Evolutionary conservation across 495 filamentous ascomycete genomes (phyloP).

Genomic region (Aspergillus ellipticus): DNA sequence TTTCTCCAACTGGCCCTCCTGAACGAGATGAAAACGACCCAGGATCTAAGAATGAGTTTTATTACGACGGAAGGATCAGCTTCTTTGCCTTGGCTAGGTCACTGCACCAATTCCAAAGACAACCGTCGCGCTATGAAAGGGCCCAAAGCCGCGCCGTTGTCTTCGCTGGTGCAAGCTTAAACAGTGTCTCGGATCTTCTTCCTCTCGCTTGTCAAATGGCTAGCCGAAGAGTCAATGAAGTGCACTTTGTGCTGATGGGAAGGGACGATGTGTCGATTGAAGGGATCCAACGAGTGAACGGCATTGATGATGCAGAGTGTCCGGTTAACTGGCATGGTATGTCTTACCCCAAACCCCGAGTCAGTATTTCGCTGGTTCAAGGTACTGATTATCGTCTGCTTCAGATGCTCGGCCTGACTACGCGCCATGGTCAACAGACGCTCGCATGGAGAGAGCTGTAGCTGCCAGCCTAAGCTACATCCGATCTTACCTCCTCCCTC

Average conservation of each 20-base stretch:
- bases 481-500: conserved; percentile 45
- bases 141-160: conserved; percentile 37
- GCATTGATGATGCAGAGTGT: conserved; percentile 40
- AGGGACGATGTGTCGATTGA: conserved; percentile 51
- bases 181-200: conserved; percentile 47
- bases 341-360: background rate
- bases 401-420: conserved; percentile 50
- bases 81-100: conserved; percentile 51
- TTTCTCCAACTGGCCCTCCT: conserved; percentile 11
- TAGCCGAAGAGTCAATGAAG: conserved; percentile 36
- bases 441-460: conserved; percentile 50
- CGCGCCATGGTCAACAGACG: conserved; percentile 43
- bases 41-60: conserved; percentile 26
- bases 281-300: conserved; percentile 49
- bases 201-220: conserved; percentile 56
- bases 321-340: conserved; percentile 54
- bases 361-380: background rate
- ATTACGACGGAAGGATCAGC: conserved; percentile 54
- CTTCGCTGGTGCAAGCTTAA: conserved; percentile 50
- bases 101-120: conserved; percentile 38
- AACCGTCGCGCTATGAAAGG: conserved; percentile 20
- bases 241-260: conserved; percentile 55
- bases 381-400: background rate
- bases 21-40: conserved; percentile 21
- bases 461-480: conserved; percentile 39